Percentiles rank a stretch among this genome's conserved stretches.
These are phyloP conservation scores for Trametes sp. DNA, from an alignment of 1,284 basidiomycete genomes.

Conservation along the genomic window DNA sequence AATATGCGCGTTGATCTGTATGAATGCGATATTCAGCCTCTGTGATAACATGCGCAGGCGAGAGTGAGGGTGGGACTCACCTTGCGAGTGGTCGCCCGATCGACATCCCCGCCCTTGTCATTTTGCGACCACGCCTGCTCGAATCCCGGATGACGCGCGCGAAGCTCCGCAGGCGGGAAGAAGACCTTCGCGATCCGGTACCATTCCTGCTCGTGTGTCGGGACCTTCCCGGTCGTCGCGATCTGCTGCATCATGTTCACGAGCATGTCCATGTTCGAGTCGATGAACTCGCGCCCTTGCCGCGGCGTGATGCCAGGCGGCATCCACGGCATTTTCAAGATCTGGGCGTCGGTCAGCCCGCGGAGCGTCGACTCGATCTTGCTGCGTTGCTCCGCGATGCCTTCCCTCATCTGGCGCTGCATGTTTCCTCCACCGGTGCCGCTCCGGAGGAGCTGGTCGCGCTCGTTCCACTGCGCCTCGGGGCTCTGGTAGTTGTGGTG, in stretches of 20 bases:
- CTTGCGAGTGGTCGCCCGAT: neutral
- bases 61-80: neutral
- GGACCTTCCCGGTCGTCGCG: neutral
- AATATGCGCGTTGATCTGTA: conserved; percentile 4
- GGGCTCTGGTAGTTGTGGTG: neutral
- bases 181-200: conserved; percentile 20
- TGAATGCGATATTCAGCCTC: neutral
- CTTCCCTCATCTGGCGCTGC: conserved; percentile 1
- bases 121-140: conserved; percentile 4
- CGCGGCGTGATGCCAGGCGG: neutral
- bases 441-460: neutral
- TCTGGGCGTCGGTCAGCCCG: conserved; percentile 1
- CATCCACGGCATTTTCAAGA: conserved; percentile 8
- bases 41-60: neutral
- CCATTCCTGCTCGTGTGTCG: conserved; percentile 14
- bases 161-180: conserved; percentile 14
- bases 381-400: conserved; percentile 5
- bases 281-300: conserved; percentile 7
- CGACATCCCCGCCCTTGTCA: neutral
- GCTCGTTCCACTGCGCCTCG: neutral
- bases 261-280: conserved; percentile 8
- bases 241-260: conserved; percentile 9
- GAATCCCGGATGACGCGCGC: conserved; percentile 11
- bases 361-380: conserved; percentile 10
- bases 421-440: neutral